These are phyloP conservation scores for Ustilago esculenta DNA, from an alignment of 1,284 basidiomycete species.

Conservation along the genomic window DNA sequence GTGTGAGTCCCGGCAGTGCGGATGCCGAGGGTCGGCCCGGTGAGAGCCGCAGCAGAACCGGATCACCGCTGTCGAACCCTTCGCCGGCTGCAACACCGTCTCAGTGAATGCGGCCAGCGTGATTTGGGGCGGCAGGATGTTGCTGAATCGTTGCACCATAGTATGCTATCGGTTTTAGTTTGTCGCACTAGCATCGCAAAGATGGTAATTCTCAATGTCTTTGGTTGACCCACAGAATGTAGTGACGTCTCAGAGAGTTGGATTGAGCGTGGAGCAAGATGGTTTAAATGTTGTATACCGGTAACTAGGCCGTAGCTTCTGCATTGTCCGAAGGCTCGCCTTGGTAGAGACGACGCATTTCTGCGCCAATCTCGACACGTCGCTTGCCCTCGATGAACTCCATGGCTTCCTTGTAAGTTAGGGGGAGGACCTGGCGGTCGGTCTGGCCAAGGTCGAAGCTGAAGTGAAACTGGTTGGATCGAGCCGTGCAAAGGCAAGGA, in stretches of 20 bases:
- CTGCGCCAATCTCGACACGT: conserved; percentile 49
- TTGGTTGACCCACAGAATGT: not conserved
- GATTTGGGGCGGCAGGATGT: no score
- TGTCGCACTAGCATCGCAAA: conserved; percentile 4
- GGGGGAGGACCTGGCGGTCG: conserved; percentile 34
- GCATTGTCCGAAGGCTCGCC: conserved; percentile 3
- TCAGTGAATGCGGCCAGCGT: conserved; percentile 1
- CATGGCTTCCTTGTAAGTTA: conserved; percentile 59
- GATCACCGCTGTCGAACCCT: conserved; percentile 20
- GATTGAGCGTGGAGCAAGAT: no score
- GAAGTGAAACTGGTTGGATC: conserved; percentile 50
- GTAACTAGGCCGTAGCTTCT: not conserved
- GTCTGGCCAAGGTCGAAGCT: conserved; percentile 54
- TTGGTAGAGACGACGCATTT: conserved; percentile 52
- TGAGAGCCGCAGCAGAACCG: conserved; percentile 25
- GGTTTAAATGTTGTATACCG: no score
- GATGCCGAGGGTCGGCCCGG: conserved; percentile 24
- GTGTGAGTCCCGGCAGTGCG: conserved; percentile 10
- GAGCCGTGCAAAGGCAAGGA: no score
- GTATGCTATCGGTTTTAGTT: not conserved
- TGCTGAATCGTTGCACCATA: no score
- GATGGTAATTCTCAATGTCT: not conserved
- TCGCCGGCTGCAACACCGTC: conserved; percentile 12
- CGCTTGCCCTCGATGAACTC: conserved; percentile 60
- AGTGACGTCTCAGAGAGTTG: not conserved